Base-by-base conservation (phyloP, 805 yeast genomes). In the Suhomyces vadensis region DNA sequence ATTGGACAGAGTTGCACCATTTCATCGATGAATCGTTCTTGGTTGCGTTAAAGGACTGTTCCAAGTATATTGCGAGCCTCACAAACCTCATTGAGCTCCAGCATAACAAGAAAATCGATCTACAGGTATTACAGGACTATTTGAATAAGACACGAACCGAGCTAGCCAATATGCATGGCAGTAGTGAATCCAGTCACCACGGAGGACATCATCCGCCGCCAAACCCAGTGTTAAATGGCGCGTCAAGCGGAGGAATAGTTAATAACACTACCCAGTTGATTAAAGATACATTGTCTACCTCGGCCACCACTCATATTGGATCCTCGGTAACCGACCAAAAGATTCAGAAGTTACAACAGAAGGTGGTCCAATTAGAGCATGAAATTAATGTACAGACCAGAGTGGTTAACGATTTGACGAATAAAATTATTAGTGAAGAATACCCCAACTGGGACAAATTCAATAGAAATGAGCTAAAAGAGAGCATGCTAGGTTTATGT, bases 91-190 rank as follows among this genome's bases (percentile, higher is more conserved):
- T 94, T 42, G 90, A 85, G 58, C 74, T 87, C 44, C 89, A 92
- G 52, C 98, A 92, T 57, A 90, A 89, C 59, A 91, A 91, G 62
- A 91, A 87, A 55, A 78, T 92, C 21, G 99, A 92, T 61, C 83
- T 85, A 57, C 97, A 94, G 59, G 95, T 87, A 41, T 71, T 92
- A 35, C 78, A 81, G 31, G 95, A 86, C 43, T 92, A 92, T 65
- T 69, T 90, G 44, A 73, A 75, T 31, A 85, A 87, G 56, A 82
- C 95, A 0, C 74, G 78, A 39, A 68, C 69, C 31, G 98, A 92
- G 53, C 81, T 82, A 53, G 77, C 46, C 65, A 43, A 44, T 17
- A 23, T 63, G 13, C 60, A 61, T 19, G 53, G 55, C 10, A 19
- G 46, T 41, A 44, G 52, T n/a, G 33, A 43, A n/a, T 27, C 17